Base-by-base conservation (phyloP, 371 early-diverging fungal genomes). In the Syncephalastrum monosporum region DNA sequence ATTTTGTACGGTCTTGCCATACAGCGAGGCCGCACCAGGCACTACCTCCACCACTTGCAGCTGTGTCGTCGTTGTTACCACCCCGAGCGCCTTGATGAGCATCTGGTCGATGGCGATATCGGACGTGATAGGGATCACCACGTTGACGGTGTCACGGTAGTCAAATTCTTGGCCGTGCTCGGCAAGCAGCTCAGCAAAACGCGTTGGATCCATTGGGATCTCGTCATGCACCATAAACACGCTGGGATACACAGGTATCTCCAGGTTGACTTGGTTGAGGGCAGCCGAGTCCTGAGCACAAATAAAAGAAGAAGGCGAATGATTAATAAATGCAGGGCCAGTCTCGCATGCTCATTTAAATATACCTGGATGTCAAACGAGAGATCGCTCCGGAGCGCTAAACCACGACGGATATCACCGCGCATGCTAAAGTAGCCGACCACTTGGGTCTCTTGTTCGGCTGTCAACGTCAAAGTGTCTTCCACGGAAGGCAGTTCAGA, bases 11-110 rank as follows among this genome's bases (percentile, higher is more conserved):
- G 79, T 81, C 53, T 78, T 73, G 25, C 85, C 90, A 69, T 88
- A 89, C 14, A 91, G 73, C 2, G 89, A 87, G 5, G 85, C 89
- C 0, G 89, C 90, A 10, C 84, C 85, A 23, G 82, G 81, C 24
- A 90, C 82, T 8, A 80, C 77, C 61, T 90, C 90, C 3, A 91
- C 90, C 8, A 88, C 77, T 53, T 79, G 81, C 0, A 85, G 65
- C 2, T 79, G 77, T 4, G 78, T 81, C 2, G 69, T 66, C 5
- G 63, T 52, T 0, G 83, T 77, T 12, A 88, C 68, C 47, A 61
- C 62, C 43, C 78, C 76, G n/a, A 85, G 67, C 5, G 79, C 79
- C 16, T 67, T 60, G 57, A 75, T 69, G 47, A 85, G 77, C 15
- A 63, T 57, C 45, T 71, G 63, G 33, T 78, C 74, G 27, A 66